phyloP scores from a whole-genome alignment of 345 rosid species.

The Syzygium jambos region DNA sequence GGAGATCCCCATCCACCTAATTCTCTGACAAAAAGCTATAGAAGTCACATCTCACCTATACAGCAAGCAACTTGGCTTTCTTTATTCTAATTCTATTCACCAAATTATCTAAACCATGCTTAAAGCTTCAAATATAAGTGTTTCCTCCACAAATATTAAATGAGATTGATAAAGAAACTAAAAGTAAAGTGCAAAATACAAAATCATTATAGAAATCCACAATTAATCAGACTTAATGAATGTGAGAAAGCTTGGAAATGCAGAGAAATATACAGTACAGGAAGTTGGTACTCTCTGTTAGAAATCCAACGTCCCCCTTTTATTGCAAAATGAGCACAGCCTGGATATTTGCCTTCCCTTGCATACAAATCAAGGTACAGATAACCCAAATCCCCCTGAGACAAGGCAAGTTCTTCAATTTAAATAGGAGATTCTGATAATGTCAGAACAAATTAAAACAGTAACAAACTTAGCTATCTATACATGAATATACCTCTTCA shows the following conservation, averaged over 20 bases:
- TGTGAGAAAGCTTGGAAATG: background rate
- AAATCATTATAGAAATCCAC: background rate
- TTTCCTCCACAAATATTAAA: background rate
- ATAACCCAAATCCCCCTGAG: constrained; percentile 89
- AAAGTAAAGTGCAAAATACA: background rate
- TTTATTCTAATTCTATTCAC: background rate
- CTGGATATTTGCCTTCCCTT: constrained; percentile 83
- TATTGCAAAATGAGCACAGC: constrained; percentile 96
- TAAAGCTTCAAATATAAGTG: background rate
- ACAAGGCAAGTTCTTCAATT: background rate
- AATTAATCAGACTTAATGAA: background rate
- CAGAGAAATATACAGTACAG: constrained; percentile 33
- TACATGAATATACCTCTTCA: constrained; percentile 49
- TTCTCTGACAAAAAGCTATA: background rate
- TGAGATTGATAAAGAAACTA: background rate
- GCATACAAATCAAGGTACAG: constrained; percentile 85
- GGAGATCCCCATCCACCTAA: background rate
- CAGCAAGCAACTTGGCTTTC: background rate
- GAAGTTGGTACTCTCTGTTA: constrained; percentile 82
- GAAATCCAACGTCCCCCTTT: constrained; percentile 83
- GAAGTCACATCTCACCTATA: background rate
- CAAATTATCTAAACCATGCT: background rate
- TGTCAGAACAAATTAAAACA: background rate
- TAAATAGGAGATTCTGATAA: background rate
- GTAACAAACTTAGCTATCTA: background rate